Conservation (phyloP, 331 rosid species). For the Acacia pycnantha region DNA sequence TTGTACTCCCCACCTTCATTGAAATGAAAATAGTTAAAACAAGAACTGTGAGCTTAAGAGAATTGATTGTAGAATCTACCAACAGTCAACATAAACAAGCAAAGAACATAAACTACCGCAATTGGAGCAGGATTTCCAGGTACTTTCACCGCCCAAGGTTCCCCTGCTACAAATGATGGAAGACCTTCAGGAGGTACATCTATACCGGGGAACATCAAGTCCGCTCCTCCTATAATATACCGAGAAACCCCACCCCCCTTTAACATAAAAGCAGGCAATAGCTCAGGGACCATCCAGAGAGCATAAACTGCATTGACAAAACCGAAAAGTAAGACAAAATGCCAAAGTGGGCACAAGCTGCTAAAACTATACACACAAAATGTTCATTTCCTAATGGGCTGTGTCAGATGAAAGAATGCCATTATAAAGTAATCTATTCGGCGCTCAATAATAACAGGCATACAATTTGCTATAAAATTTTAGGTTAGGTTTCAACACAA, state of each 20-base stretch:
- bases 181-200: slow-evolving; percentile 74
- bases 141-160: slow-evolving; percentile 86
- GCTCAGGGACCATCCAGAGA: slow-evolving; percentile 85
- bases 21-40: slow-evolving; percentile 18
- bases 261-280: slow-evolving; percentile 76
- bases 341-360: neutral
- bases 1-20: slow-evolving; percentile 86
- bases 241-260: slow-evolving; percentile 93
- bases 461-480: neutral
- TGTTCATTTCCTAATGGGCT: neutral
- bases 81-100: neutral
- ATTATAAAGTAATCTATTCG: neutral
- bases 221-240: slow-evolving; percentile 87
- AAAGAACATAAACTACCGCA: slow-evolving; percentile 52
- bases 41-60: neutral
- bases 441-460: neutral
- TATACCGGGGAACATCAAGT: slow-evolving; percentile 98
- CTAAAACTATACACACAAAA: neutral
- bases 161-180: slow-evolving; percentile 75
- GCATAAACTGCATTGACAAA: slow-evolving; percentile 62
- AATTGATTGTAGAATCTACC: neutral
- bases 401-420: neutral
- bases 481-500: neutral
- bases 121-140: slow-evolving; percentile 95
- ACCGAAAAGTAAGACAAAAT: neutral